phyloP scores from a whole-genome alignment of 1,139 yeast genomes.

The Candida tetrigidarum region DNA sequence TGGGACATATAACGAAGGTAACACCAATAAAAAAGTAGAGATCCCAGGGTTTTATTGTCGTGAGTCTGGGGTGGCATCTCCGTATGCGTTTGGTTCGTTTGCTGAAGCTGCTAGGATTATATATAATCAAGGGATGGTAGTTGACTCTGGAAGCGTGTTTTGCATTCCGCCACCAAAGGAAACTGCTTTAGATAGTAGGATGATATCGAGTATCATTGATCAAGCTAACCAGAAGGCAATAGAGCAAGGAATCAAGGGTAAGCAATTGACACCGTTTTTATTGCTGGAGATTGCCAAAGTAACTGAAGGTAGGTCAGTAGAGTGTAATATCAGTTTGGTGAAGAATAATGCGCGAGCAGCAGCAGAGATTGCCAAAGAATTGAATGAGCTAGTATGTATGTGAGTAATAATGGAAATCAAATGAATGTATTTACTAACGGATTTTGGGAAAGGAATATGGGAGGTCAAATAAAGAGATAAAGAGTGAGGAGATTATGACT shows the following conservation, averaged over 20 bases:
- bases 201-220: slow-evolving; percentile 59
- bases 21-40: slow-evolving; percentile 27
- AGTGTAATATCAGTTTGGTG: slow-evolving; percentile 76
- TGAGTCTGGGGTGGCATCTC: slow-evolving; percentile 75
- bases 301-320: slow-evolving; percentile 72
- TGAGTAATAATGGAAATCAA: not conserved
- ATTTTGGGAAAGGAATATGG: too few species aligned
- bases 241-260: slow-evolving; percentile 61
- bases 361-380: slow-evolving; percentile 63
- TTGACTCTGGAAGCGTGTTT: slow-evolving; percentile 71
- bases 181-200: slow-evolving; percentile 57
- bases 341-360: slow-evolving; percentile 76
- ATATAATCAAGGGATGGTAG: slow-evolving; percentile 53
- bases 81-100: slow-evolving; percentile 59
- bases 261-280: slow-evolving; percentile 79
- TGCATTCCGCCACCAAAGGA: slow-evolving; percentile 83
- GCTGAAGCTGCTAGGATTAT: slow-evolving; percentile 66
- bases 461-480: too few species aligned
- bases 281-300: slow-evolving; percentile 64
- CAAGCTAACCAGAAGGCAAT: slow-evolving; percentile 64
- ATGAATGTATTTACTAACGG: not conserved
- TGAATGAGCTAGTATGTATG: slow-evolving; percentile 41
- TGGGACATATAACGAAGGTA: slow-evolving; percentile 49
- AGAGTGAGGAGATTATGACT: too few species aligned
- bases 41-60: slow-evolving; percentile 88